Evolutionary conservation across 257 asterid species (phyloP).

Genomic region (Nicotiana tomentosiformis): DNA sequence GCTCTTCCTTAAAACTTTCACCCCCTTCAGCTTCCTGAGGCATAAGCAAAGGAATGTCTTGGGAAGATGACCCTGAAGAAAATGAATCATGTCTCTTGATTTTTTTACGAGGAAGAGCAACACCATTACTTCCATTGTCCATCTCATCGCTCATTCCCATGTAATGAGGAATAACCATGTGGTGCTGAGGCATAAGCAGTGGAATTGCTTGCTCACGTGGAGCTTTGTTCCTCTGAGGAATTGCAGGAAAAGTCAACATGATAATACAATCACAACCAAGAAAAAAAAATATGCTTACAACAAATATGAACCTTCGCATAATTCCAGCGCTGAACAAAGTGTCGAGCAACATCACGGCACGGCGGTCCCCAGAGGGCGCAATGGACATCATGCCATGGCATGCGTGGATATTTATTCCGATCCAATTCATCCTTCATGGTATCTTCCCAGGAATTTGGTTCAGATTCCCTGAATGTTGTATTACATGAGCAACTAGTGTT

Average conservation of each 20-base stretch:
- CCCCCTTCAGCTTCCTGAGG: slow-evolving; percentile 79
- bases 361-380: slow-evolving; percentile 98
- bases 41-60: slow-evolving; percentile 87
- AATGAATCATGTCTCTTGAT: slow-evolving; percentile 47
- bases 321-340: slow-evolving; percentile 98
- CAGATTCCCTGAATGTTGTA: slow-evolving; percentile 72
- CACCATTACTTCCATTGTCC: slow-evolving; percentile 27
- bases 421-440: slow-evolving; percentile 86
- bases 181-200: slow-evolving; percentile 92
- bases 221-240: slow-evolving; percentile 84
- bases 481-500: slow-evolving; percentile 21
- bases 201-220: slow-evolving; percentile 83
- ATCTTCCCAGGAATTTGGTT: slow-evolving; percentile 96
- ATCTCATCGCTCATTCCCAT: slow-evolving; percentile 54
- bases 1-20: slow-evolving; percentile 43
- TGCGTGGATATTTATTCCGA: slow-evolving; percentile 75
- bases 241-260: slow-evolving; percentile 14
- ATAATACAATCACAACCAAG: slow-evolving; percentile 13
- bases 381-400: slow-evolving; percentile 99
- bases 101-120: slow-evolving; percentile 21
- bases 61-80: slow-evolving; percentile 61
- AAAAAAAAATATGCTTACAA: slow-evolving; percentile 4
- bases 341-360: slow-evolving; percentile 93
- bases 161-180: slow-evolving; percentile 98
- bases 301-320: slow-evolving; percentile 77